Evolutionary conservation across 2,329 filamentous ascomycete species (phyloP).

Genomic region (Aspergillus hiratsukae): DNA sequence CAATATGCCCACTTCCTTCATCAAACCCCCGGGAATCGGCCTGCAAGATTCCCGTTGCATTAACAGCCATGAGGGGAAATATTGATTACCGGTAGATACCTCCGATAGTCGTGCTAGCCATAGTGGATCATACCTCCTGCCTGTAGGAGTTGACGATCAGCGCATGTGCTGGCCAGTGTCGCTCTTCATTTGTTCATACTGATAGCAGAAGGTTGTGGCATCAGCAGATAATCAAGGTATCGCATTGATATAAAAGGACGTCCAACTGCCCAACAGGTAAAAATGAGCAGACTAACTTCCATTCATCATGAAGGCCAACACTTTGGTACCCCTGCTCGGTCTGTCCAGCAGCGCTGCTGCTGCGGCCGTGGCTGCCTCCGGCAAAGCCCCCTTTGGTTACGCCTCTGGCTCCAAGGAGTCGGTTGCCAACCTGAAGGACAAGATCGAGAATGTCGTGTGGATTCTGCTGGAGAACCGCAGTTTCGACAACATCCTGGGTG

Average conservation of each 20-base stretch:
- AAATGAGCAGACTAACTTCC: neutral
- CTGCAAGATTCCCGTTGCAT: neutral
- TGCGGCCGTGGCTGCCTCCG: neutral
- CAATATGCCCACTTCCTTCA: too few relatives aligned
- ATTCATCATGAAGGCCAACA: conserved; percentile 4
- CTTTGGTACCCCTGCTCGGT: conserved; percentile 3
- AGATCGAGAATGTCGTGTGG: conserved; percentile 33
- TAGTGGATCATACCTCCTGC: neutral
- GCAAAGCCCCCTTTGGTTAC: conserved; percentile 10
- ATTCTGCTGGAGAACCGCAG: conserved; percentile 34
- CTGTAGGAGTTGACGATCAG: neutral
- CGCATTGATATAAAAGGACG: neutral
- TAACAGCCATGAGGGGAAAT: neutral
- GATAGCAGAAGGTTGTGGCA: neutral
- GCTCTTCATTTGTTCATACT: neutral
- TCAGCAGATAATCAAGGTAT: neutral
- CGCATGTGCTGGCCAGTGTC: neutral
- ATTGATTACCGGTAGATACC: neutral
- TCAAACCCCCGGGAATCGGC: neutral
- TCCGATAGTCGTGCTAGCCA: neutral
- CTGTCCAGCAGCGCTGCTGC: conserved; percentile 2
- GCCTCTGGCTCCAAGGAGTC: conserved; percentile 27
- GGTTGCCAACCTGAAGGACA: conserved; percentile 29
- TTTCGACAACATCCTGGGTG: conserved; percentile 40
- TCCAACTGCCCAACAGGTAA: too few relatives aligned